A percentile compares a stretch with the other conserved stretches of the same genome.
Conservation (phyloP, 2,329 filamentous ascomycete species). For the Aspergillus fumigatus region DNA sequence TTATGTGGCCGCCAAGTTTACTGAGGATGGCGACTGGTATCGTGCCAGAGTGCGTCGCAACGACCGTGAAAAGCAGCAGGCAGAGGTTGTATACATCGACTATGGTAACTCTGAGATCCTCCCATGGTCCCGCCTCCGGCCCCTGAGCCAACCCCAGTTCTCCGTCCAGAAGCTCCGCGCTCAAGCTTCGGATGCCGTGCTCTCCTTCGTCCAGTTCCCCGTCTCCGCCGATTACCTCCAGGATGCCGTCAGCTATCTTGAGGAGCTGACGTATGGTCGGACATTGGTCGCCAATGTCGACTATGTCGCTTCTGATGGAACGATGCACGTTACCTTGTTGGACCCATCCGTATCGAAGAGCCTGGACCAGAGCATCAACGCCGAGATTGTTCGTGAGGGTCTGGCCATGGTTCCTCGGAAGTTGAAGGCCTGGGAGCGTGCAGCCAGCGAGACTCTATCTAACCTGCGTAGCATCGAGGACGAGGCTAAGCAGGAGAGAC, state of each 20-base stretch:
- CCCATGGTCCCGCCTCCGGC: constrained; percentile 76
- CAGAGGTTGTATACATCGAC: constrained; percentile 91
- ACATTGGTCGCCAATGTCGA: constrained; percentile 89
- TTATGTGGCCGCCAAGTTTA: constrained; percentile 85
- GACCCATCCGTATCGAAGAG: constrained; percentile 64
- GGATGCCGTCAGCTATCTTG: constrained; percentile 73
- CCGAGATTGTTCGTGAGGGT: constrained; percentile 76
- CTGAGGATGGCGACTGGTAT: constrained; percentile 88
- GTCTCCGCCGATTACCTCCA: constrained; percentile 73
- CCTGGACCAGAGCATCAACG: constrained; percentile 78
- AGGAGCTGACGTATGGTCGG: constrained; percentile 67
- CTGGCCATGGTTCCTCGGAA: constrained; percentile 89
- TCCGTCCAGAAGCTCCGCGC: constrained; percentile 73
- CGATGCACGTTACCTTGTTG: constrained; percentile 82
- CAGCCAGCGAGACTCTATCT: constrained; percentile 66
- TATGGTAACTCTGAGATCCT: constrained; percentile 92
- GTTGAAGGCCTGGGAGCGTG: constrained; percentile 84
- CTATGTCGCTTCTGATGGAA: constrained; percentile 72
- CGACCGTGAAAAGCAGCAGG: constrained; percentile 81
- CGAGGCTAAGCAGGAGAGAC: constrained; percentile 71
- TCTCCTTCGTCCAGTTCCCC: constrained; percentile 88
- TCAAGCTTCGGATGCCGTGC: constrained; percentile 79
- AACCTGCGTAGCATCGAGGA: constrained; percentile 69
- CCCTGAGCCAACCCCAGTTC: constrained; percentile 77
- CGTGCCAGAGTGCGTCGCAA: constrained; percentile 86